Evolutionary conservation across 2,329 filamentous ascomycete species (phyloP).

Genomic region (Lanzia echinophila): DNA sequence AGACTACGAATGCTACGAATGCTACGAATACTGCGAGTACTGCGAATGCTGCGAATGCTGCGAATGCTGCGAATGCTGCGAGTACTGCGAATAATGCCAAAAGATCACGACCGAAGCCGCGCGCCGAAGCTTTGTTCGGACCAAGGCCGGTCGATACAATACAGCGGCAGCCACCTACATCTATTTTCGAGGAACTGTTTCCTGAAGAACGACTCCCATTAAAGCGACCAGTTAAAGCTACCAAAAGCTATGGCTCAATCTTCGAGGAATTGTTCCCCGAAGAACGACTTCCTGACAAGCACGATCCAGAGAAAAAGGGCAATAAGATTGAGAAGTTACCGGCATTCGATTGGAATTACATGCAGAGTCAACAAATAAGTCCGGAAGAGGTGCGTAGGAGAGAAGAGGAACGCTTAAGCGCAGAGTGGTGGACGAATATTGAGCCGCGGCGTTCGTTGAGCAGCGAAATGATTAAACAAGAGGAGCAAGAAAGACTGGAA

Average conservation of each 20-base stretch:
- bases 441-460: not conserved
- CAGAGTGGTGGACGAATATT: not conserved
- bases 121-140: constrained; percentile 3
- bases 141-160: not conserved
- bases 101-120: not conserved
- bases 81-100: no score
- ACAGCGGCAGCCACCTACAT: constrained; percentile 12
- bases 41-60: no score
- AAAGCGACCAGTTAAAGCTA: no score
- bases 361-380: constrained; percentile 1
- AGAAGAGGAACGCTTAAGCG: not conserved
- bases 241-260: no score
- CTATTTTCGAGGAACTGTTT: constrained; percentile 45
- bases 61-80: no score
- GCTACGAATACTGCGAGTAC: no score
- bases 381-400: not conserved
- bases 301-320: constrained; percentile 8
- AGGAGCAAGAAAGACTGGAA: not conserved
- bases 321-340: constrained; percentile 22
- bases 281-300: constrained; percentile 17
- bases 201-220: constrained; percentile 37
- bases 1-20: no score
- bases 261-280: not conserved
- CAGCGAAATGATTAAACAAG: not conserved
- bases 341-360: constrained; percentile 22